phyloP scores from a whole-genome alignment of 768 basidiomycete genomes.

The Boletus subcaerulescens region DNA sequence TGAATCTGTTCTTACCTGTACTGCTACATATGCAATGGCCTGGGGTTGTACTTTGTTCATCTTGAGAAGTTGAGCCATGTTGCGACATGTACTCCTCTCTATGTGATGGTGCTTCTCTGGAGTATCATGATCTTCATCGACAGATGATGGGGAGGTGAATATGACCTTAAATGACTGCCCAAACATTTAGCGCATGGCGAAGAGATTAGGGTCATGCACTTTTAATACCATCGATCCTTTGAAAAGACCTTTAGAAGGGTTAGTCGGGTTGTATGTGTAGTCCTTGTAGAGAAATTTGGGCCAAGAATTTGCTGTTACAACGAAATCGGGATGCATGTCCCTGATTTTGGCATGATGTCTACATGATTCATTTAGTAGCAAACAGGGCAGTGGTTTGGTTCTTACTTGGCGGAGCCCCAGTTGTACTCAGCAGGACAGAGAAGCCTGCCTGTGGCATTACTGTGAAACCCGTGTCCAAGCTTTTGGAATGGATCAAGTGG shows the following conservation, averaged over 20 bases:
- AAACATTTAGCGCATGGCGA: not conserved
- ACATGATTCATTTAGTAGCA: too few relatives aligned
- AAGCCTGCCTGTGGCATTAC: not conserved
- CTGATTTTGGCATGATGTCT: not conserved
- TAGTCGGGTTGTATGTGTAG: not conserved
- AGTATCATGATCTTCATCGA: not conserved
- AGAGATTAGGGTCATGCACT: not conserved
- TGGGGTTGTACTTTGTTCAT: not conserved
- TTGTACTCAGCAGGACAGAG: not conserved
- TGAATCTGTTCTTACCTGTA: not conserved
- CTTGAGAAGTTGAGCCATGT: not conserved
- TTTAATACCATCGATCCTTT: not conserved
- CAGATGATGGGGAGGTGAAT: not conserved
- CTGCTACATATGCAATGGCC: not conserved
- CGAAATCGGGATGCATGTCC: not conserved
- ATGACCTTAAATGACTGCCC: not conserved
- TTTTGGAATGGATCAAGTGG: not conserved
- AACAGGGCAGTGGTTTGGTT: too few relatives aligned
- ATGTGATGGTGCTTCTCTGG: not conserved
- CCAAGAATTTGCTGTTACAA: not conserved
- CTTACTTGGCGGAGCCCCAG: not conserved
- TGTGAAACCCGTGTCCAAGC: not conserved
- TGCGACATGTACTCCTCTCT: not conserved
- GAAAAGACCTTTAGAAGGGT: not conserved
- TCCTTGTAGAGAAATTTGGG: not conserved